Percentiles rank a stretch among this genome's conserved stretches.
Evolutionary conservation across 2,329 filamentous ascomycete species (phyloP).

Genomic region (Aspergillus sp.): DNA sequence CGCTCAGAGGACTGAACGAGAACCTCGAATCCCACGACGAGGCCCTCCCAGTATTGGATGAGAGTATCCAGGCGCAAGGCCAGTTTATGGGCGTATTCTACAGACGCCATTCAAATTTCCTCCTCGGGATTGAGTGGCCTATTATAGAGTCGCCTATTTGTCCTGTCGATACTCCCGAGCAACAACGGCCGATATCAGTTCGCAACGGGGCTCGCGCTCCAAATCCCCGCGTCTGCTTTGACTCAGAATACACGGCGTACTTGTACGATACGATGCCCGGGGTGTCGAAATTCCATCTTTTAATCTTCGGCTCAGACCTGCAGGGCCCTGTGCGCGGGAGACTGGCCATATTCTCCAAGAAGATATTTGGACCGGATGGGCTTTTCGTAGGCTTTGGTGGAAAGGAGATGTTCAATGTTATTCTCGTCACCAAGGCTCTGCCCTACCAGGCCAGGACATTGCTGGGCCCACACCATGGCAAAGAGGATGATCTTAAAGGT

Average conservation of each 20-base stretch:
- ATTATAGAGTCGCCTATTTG: background rate
- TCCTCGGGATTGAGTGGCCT: background rate
- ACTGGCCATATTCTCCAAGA: background rate
- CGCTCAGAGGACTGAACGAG: background rate
- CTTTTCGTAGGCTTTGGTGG: background rate
- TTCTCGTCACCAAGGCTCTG: background rate
- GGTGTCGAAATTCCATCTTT: background rate
- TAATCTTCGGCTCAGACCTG: constrained; percentile 4
- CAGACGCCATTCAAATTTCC: background rate
- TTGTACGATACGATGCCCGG: constrained; percentile 7
- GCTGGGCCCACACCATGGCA: background rate
- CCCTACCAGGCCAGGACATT: background rate
- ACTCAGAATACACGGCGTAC: background rate
- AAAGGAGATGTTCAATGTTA: background rate
- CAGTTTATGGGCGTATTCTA: background rate
- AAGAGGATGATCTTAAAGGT: background rate
- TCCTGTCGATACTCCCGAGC: background rate
- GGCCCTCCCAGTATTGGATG: background rate
- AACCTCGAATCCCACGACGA: background rate
- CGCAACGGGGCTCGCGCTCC: background rate
- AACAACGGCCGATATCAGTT: background rate
- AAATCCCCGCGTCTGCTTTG: constrained; percentile 1
- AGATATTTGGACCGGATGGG: background rate
- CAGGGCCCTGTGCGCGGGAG: background rate
- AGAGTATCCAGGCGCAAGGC: background rate